phyloP scores from a whole-genome alignment of 2,329 filamentous ascomycete genomes.

The Geoglossum cookeanum region DNA sequence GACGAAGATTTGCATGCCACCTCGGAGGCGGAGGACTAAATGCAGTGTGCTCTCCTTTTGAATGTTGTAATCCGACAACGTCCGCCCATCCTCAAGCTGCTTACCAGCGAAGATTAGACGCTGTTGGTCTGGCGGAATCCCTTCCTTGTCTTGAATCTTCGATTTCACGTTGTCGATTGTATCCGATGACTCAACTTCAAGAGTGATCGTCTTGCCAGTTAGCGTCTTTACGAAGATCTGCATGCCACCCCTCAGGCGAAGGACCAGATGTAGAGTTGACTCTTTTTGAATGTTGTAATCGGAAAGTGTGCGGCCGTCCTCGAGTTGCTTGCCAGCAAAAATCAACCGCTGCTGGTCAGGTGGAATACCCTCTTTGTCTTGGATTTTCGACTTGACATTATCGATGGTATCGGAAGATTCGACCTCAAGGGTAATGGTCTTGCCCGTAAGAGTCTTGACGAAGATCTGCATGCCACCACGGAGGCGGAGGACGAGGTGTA shows the following conservation, averaged over 20 bases:
- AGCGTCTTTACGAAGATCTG: constrained; percentile 39
- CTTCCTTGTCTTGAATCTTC: constrained; percentile 69
- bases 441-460: constrained; percentile 39
- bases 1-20: constrained; percentile 73
- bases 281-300: constrained; percentile 98
- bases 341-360: constrained; percentile 93
- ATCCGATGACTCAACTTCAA: constrained; percentile 76
- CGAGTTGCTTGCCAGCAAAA: constrained; percentile 89
- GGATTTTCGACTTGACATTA: constrained; percentile 93
- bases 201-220: constrained; percentile 78
- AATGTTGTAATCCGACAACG: constrained; percentile 88
- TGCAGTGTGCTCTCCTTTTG: constrained; percentile 79
- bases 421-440: constrained; percentile 48
- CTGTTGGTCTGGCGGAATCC: constrained; percentile 87
- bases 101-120: constrained; percentile 87
- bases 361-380: constrained; percentile 94
- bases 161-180: constrained; percentile 89
- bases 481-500: constrained; percentile 58
- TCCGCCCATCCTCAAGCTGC: constrained; percentile 83
- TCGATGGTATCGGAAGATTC: constrained; percentile 74
- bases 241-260: constrained; percentile 69
- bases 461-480: constrained; percentile 43
- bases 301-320: constrained; percentile 75
- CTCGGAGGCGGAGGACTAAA: constrained; percentile 61
- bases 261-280: constrained; percentile 65